phyloP scores from a whole-genome alignment of 179 eudicot species.

The Beta lomatogona region DNA sequence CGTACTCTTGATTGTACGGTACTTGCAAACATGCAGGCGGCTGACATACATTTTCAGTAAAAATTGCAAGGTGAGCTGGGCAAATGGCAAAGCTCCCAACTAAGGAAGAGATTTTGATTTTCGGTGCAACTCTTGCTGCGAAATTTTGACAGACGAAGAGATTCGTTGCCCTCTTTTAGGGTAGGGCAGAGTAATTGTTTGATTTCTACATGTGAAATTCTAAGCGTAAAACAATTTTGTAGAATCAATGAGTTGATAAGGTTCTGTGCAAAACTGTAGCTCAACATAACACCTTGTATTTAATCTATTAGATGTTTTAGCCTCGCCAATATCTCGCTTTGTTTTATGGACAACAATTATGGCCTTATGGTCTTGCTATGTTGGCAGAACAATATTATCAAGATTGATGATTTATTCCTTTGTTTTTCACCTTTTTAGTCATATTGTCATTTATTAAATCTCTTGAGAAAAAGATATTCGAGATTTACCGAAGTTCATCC shows the following conservation, averaged over 20 bases:
- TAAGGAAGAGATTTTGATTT: not conserved
- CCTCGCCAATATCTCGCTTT: too few species aligned
- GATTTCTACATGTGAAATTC: not conserved
- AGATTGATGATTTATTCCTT: too few species aligned
- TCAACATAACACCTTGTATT: not conserved
- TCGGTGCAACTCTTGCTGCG: conserved; percentile 5
- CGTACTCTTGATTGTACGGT: too few species aligned
- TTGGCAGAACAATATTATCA: too few species aligned
- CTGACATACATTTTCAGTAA: not conserved
- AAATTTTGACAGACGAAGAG: not conserved
- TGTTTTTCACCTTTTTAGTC: too few species aligned
- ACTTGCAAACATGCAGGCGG: not conserved
- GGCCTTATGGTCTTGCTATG: too few species aligned
- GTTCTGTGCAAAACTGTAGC: not conserved
- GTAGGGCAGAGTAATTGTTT: not conserved
- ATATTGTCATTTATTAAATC: too few species aligned
- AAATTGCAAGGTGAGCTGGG: not conserved
- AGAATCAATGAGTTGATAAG: not conserved
- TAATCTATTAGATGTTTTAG: not conserved
- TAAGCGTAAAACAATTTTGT: conserved; percentile 5
- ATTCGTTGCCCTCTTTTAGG: not conserved
- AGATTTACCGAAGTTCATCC: too few species aligned
- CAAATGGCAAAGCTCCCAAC: not conserved
- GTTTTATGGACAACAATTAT: too few species aligned
- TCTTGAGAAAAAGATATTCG: too few species aligned